Evolutionary conservation across 2,329 filamentous ascomycete genomes (phyloP).

Genomic region (Endocalyx cinctus): DNA sequence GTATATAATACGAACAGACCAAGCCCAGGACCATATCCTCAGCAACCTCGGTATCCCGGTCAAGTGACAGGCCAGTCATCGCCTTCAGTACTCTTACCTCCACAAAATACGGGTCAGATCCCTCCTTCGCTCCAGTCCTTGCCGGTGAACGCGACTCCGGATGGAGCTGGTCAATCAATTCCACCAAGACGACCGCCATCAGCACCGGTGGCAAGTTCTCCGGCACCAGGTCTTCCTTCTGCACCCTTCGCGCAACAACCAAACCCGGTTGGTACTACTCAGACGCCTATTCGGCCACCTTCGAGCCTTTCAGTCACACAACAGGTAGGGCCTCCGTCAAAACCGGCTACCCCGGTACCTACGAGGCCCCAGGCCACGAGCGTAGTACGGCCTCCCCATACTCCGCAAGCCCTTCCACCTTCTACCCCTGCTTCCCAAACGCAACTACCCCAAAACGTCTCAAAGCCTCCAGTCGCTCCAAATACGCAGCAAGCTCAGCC

Average conservation of each 20-base stretch:
- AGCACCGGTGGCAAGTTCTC: constrained; percentile 21
- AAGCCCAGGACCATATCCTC: constrained; percentile 16
- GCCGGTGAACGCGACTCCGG: constrained; percentile 24
- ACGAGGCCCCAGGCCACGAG: constrained; percentile 17
- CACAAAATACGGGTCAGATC: constrained; percentile 24
- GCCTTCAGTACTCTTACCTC: constrained; percentile 25
- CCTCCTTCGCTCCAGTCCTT: constrained; percentile 25
- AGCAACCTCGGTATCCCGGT: constrained; percentile 31
- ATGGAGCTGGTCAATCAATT: constrained; percentile 22
- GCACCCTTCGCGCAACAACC: constrained; percentile 16
- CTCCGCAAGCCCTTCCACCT: constrained; percentile 16
- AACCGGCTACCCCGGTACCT: constrained; percentile 13
- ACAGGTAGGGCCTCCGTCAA: constrained; percentile 10
- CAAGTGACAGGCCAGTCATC: constrained; percentile 22
- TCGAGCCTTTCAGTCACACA: constrained; percentile 14
- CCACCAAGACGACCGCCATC: constrained; percentile 28
- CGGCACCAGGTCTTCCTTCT: constrained; percentile 17
- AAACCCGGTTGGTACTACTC: constrained; percentile 9
- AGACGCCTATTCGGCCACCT: constrained; percentile 21
- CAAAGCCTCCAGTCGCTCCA: constrained; percentile 19
- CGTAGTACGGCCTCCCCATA: constrained; percentile 14
- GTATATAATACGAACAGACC: constrained; percentile 17
- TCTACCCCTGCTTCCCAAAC: constrained; percentile 17
- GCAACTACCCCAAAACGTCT: constrained; percentile 12
- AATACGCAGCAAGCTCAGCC: constrained; percentile 23